These are phyloP conservation scores for Dimocarpus longan DNA, from an alignment of 345 rosid genomes.

Conservation along the genomic window DNA sequence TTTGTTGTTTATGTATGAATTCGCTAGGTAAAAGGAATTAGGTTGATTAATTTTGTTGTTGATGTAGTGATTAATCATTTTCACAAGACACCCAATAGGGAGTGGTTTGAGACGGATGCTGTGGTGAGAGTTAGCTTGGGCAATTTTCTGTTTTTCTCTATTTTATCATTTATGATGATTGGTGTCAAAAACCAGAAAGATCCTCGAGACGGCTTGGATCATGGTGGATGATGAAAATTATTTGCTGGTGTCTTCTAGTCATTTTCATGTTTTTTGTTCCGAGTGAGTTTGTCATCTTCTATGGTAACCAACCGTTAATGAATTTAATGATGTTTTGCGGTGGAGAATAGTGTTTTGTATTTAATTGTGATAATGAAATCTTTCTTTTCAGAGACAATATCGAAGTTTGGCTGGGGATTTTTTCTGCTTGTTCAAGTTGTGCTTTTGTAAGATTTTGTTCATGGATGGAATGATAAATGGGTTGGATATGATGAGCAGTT, in stretches of 20 bases:
- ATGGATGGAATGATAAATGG: constrained; percentile 99
- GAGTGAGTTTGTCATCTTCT: constrained; percentile 83
- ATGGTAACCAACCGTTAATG: constrained; percentile 47
- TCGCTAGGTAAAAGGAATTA: no score
- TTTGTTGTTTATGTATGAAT: no score
- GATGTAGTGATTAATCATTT: constrained; percentile 92
- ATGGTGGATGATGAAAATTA: constrained; percentile 97
- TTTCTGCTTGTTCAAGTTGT: constrained; percentile 99
- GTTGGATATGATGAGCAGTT: constrained; percentile 95
- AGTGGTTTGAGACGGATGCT: constrained; percentile 99
- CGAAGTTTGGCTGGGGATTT: constrained; percentile 96
- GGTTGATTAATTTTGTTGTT: not conserved
- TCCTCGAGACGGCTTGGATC: constrained; percentile 95
- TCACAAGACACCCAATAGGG: constrained; percentile 81
- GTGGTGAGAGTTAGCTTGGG: constrained; percentile 98
- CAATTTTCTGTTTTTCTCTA: constrained; percentile 83
- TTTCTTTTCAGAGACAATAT: constrained; percentile 62
- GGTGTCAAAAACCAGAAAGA: constrained; percentile 94
- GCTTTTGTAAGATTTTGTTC: constrained; percentile 97
- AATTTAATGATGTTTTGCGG: no score
- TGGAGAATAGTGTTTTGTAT: no score
- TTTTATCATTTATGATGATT: constrained; percentile 75
- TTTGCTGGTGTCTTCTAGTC: constrained; percentile 85
- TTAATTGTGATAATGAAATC: not conserved
- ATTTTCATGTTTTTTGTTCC: constrained; percentile 96